Percentiles rank a stretch among this genome's conserved stretches.
Evolutionary conservation across 768 basidiomycete genomes (phyloP).

Genomic region (Pulveroboletus frians): DNA sequence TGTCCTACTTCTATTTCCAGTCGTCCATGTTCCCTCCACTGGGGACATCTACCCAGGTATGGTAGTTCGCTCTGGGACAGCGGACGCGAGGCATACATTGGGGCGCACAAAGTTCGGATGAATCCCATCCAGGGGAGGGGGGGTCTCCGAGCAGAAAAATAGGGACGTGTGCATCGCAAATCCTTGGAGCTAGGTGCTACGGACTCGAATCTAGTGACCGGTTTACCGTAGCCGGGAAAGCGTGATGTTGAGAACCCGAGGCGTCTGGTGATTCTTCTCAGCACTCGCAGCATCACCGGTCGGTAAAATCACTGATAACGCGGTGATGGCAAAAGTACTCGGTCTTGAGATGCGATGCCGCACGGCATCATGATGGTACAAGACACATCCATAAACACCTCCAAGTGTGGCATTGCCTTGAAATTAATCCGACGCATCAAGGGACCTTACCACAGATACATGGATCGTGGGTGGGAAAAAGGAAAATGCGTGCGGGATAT

Average conservation of each 20-base stretch:
- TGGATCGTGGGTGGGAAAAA: neutral
- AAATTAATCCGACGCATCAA: neutral
- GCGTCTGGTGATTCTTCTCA: neutral
- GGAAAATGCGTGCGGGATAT: constrained; percentile 3
- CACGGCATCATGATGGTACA: constrained; percentile 3
- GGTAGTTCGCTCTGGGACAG: constrained; percentile 4
- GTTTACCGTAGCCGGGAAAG: neutral
- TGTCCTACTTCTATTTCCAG: constrained; percentile 9
- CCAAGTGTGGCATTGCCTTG: neutral
- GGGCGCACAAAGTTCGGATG: neutral
- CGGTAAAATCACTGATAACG: neutral
- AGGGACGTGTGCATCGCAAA: no score
- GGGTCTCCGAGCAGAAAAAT: no score
- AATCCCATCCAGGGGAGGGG: no score
- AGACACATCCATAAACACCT: neutral
- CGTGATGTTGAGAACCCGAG: neutral
- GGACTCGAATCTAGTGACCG: neutral
- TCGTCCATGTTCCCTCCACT: neutral
- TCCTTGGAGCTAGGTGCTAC: neutral
- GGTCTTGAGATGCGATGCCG: neutral
- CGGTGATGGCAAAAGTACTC: neutral
- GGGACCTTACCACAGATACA: neutral
- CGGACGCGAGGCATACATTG: constrained; percentile 2
- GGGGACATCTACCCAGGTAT: constrained; percentile 5
- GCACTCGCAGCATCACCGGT: neutral